Evolutionary conservation across 139 green algal genomes (phyloP).

Genomic region (Chlorella sp.): DNA sequence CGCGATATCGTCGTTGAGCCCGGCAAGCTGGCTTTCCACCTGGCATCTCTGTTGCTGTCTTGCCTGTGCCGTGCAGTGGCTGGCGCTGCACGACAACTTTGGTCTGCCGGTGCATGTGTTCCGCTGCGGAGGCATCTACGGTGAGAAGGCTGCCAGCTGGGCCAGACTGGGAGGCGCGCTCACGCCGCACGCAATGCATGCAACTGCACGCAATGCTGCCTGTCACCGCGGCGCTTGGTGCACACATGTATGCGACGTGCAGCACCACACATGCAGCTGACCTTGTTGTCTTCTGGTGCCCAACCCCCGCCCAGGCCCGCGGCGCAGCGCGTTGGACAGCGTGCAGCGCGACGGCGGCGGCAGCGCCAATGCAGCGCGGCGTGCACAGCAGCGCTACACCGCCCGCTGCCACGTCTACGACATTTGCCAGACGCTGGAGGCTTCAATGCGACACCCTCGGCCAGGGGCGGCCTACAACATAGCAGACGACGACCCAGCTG

Average conservation of each 20-base stretch:
- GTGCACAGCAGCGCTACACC: conserved; percentile 63
- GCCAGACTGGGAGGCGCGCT: too few species aligned
- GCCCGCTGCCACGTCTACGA: conserved; percentile 79
- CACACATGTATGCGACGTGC: too few species aligned
- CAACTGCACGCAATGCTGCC: too few species aligned
- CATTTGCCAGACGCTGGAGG: conserved; percentile 73
- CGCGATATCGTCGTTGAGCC: too few species aligned
- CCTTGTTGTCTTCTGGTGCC: too few species aligned
- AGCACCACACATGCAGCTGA: too few species aligned
- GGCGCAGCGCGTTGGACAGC: conserved; percentile 65
- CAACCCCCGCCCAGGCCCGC: conserved; percentile 38
- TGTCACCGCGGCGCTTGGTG: too few species aligned
- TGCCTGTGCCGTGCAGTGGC: conserved; percentile 44
- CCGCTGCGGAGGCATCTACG: conserved; percentile 28
- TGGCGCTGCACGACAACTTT: conserved; percentile 48
- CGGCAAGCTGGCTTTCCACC: too few species aligned
- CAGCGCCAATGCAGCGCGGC: conserved; percentile 18
- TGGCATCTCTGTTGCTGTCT: too few species aligned
- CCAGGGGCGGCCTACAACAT: conserved; percentile 77
- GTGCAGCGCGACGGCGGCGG: background rate
- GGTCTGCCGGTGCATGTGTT: conserved; percentile 33
- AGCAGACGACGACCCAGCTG: conserved; percentile 80
- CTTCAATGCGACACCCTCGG: conserved; percentile 61
- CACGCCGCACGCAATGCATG: too few species aligned
- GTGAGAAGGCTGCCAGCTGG: background rate